Base-by-base conservation (phyloP, 768 basidiomycete species). In the Chalciporus piperatus region DNA sequence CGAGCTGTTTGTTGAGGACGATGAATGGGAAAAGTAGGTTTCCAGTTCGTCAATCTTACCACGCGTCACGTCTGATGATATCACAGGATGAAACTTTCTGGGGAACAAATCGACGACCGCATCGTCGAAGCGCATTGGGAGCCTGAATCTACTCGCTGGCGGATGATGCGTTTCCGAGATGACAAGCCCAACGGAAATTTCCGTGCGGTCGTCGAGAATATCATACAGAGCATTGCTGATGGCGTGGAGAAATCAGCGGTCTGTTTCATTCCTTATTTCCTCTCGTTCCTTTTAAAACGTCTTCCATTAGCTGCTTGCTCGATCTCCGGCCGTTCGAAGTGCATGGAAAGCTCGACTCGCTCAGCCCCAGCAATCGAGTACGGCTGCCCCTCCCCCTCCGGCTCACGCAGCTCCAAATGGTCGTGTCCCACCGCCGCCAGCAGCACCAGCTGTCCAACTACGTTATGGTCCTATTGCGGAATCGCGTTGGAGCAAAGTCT, bases 101-200 rank as follows among this genome's bases (percentile, higher is more conserved):
- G 87, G 7, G 89, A 95, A 63, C 96, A 98, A 67, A 74, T 86
- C 56, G 96, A 99, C 62, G 95, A 98, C 68, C 82, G 96, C 11
- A 81, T 98, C 35, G 86, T 98, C 17, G 97, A 99, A 68, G 94
- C 96, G 16, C 83, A 85, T 57, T 98, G 97, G 96, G 88, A 96
- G 59, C 52, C 77, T 7, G 65, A 58, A n/a, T 60, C 72, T 22
- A 77, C 77, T 27, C 74, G 76, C 41, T 98, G 95, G 94, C 83
- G 83, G 51, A 84, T 93, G 81, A 85, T 98, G 83, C 83, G 97
- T 41, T 95, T 96, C 66, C 72, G 97, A 60, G 85, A 96, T 61
- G 97, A 99, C 70, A 99, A 99, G 68, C 87, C 83, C 3, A 72
- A 95, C 56, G 97, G 93, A 14, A 99, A 99, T 68, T 92, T 91